phyloP scores from a whole-genome alignment of 805 yeast genomes.

The Candida incommunis region DNA sequence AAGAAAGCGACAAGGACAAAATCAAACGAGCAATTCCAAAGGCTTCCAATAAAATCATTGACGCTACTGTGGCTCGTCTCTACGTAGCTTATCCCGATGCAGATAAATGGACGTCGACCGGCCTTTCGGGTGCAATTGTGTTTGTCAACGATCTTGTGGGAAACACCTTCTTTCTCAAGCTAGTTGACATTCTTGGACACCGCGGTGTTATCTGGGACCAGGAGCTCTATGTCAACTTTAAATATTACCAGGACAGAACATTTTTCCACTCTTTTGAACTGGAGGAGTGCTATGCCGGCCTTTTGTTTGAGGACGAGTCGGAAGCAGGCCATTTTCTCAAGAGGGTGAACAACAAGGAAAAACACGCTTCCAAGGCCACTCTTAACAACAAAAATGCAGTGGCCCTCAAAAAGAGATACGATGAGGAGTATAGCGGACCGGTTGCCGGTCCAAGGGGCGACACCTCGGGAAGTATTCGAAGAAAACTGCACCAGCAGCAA shows the following conservation, averaged over 20 bases:
- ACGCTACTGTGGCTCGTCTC: slow-evolving; percentile 79
- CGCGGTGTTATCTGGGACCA: slow-evolving; percentile 96
- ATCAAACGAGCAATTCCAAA: slow-evolving; percentile 83
- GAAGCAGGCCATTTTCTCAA: slow-evolving; percentile 83
- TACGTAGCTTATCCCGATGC: slow-evolving; percentile 85
- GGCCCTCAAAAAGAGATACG: slow-evolving; percentile 47
- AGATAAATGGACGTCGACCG: slow-evolving; percentile 74
- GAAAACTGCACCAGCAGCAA: slow-evolving; percentile 15
- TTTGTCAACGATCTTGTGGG: slow-evolving; percentile 90
- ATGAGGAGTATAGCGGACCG: slow-evolving; percentile 10
- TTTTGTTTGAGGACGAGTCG: slow-evolving; percentile 72
- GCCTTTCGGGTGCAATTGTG: slow-evolving; percentile 73
- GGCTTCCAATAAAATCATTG: slow-evolving; percentile 72
- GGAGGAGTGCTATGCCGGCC: slow-evolving; percentile 78
- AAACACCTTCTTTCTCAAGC: slow-evolving; percentile 77
- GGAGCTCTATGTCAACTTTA: slow-evolving; percentile 76
- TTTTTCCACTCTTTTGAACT: slow-evolving; percentile 91
- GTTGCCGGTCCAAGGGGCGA: slow-evolving; percentile 56
- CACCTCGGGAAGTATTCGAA: slow-evolving; percentile 19
- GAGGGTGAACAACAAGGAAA: slow-evolving; percentile 57
- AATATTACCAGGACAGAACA: slow-evolving; percentile 85
- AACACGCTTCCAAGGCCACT: slow-evolving; percentile 80
- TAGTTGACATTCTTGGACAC: slow-evolving; percentile 71
- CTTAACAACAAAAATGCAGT: slow-evolving; percentile 77
- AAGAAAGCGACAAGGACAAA: slow-evolving; percentile 63